Evolutionary conservation across 495 filamentous ascomycete genomes (phyloP).

Genomic region (Penicillium fimorum): DNA sequence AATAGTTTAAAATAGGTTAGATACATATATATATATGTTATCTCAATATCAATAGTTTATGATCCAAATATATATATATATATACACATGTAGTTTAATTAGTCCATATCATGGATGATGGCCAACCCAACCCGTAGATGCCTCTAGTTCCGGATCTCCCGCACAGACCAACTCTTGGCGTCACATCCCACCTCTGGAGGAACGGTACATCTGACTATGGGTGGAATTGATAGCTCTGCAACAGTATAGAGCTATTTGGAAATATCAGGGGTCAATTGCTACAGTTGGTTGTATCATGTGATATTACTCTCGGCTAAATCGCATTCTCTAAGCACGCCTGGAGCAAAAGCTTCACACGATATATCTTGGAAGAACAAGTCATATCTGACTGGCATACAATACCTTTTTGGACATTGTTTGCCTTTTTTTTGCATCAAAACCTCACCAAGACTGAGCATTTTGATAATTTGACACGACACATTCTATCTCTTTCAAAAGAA

Average conservation of each 20-base stretch:
- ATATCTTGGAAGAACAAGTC: background rate
- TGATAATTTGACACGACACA: background rate
- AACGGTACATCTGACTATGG: conserved; percentile 2
- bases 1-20: conserved; percentile 6
- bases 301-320: background rate
- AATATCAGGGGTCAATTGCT: background rate
- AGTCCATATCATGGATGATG: background rate
- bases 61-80: background rate
- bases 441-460: background rate
- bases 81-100: background rate
- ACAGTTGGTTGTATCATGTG: background rate
- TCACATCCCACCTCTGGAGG: conserved; percentile 28
- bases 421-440: background rate
- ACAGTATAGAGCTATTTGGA: background rate
- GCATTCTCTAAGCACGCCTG: background rate
- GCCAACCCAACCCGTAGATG: background rate
- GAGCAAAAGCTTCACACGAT: background rate
- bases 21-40: conserved; percentile 7
- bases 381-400: background rate
- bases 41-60: conserved; percentile 4
- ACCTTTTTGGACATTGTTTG: background rate
- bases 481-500: background rate
- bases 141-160: conserved; percentile 5
- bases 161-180: conserved; percentile 47
- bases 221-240: background rate